phyloP scores from a whole-genome alignment of 495 filamentous ascomycete species.

The Hamigera avellanea region DNA sequence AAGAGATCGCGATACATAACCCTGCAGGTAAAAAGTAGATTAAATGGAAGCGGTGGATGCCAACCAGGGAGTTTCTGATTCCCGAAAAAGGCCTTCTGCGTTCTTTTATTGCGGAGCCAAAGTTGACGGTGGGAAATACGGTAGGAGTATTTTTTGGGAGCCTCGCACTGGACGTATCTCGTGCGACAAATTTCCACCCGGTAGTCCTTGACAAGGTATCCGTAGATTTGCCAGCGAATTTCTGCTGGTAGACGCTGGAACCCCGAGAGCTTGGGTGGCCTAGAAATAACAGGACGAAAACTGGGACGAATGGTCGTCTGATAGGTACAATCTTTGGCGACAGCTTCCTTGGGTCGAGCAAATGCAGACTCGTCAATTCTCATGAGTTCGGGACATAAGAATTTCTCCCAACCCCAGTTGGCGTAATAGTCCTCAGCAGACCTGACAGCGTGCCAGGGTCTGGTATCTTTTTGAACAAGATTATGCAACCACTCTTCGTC shows the following conservation, averaged over 20 bases:
- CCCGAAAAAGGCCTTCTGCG: neutral
- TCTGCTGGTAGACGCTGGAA: constrained; percentile 1
- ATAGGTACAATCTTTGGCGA: too few species aligned
- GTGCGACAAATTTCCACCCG: neutral
- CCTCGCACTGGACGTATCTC: neutral
- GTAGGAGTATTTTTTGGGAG: neutral
- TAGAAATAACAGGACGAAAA: neutral
- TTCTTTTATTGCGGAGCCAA: neutral
- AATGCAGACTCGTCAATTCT: too few species aligned
- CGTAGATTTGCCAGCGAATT: constrained; percentile 2
- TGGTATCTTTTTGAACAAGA: too few species aligned
- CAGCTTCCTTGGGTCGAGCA: too few species aligned
- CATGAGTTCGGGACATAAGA: too few species aligned
- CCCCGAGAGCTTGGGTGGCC: neutral
- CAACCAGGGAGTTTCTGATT: neutral
- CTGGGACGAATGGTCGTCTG: too few species aligned
- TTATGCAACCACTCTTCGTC: too few species aligned
- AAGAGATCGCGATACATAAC: constrained; percentile 10
- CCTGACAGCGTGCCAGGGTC: too few species aligned
- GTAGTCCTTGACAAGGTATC: constrained; percentile 1
- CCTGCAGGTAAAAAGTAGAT: constrained; percentile 7
- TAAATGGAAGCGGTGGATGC: constrained; percentile 1
- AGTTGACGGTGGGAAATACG: constrained; percentile 4
- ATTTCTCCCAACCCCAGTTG: too few species aligned
- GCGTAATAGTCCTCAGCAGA: too few species aligned